Conservation (phyloP, 2,329 filamentous ascomycete species). For the Trichoderma sp. region DNA sequence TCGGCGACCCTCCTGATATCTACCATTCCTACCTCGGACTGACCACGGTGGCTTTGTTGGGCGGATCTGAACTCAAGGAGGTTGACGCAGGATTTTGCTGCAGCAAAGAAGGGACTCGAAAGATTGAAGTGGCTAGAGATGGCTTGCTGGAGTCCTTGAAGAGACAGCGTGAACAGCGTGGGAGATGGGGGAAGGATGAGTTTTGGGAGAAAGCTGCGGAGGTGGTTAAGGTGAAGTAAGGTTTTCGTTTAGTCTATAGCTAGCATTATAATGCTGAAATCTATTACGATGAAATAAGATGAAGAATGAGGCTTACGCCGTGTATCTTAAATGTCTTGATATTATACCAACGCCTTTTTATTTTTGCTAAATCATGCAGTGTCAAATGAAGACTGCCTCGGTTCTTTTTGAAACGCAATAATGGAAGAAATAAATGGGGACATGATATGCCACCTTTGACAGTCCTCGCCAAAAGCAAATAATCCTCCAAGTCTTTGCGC, state of each 20-base stretch:
- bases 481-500: not conserved
- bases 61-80: constrained; percentile 63
- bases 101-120: constrained; percentile 55
- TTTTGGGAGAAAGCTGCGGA: constrained; percentile 27
- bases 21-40: constrained; percentile 89
- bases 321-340: no score
- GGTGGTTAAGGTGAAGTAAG: not conserved
- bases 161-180: not conserved
- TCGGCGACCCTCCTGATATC: constrained; percentile 68
- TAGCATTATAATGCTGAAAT: not conserved
- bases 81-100: constrained; percentile 77
- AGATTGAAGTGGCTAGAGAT: constrained; percentile 47
- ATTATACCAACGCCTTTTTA: not conserved
- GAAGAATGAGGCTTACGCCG: no score
- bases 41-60: constrained; percentile 70
- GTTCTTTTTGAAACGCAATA: not conserved
- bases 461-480: not conserved
- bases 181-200: constrained; percentile 26
- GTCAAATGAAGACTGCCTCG: rapidly evolving
- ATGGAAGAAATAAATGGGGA: not conserved
- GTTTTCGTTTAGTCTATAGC: not conserved
- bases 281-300: no score
- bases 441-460: not conserved
- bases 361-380: not conserved
- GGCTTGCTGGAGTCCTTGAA: constrained; percentile 31